A percentile compares a stretch with the other conserved stretches of the same genome.
Conservation (phyloP, 2,329 filamentous ascomycete species). For the Thyridium curvatum region DNA sequence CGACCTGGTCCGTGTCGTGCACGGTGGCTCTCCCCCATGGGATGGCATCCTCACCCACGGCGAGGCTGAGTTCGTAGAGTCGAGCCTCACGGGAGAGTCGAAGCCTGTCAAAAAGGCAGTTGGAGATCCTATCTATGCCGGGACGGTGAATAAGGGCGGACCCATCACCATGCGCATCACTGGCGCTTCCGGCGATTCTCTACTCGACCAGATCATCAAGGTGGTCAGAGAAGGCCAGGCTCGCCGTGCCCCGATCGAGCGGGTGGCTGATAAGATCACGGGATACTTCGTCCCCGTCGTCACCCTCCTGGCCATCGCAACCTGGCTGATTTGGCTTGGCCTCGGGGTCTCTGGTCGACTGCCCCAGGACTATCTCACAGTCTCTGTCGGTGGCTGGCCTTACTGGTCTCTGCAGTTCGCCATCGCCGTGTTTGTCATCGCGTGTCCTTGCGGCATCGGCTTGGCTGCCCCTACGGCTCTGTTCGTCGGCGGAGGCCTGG, state of each 20-base stretch:
- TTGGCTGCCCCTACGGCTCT: slow-evolving; percentile 73
- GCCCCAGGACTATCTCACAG: slow-evolving; percentile 30
- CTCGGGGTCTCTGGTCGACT: slow-evolving; percentile 32
- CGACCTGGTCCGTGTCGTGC: slow-evolving; percentile 44
- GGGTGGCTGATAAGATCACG: slow-evolving; percentile 38
- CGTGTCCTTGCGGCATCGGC: slow-evolving; percentile 72
- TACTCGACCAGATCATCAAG: slow-evolving; percentile 42
- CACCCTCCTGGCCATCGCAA: slow-evolving; percentile 31
- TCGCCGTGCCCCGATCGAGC: slow-evolving; percentile 37
- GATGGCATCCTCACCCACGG: slow-evolving; percentile 44
- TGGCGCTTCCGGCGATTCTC: slow-evolving; percentile 32
- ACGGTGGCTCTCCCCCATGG: slow-evolving; percentile 53
- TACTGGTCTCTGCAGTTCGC: slow-evolving; percentile 55
- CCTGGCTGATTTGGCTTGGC: slow-evolving; percentile 36
- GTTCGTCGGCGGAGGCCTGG: slow-evolving; percentile 75
- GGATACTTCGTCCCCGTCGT: slow-evolving; percentile 41
- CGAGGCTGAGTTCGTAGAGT: slow-evolving; percentile 51
- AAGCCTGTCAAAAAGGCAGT: slow-evolving; percentile 36
- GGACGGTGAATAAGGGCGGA: slow-evolving; percentile 36
- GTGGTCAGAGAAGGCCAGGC: slow-evolving; percentile 41
- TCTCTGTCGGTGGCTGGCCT: slow-evolving; percentile 32
- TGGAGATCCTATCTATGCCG: slow-evolving; percentile 43
- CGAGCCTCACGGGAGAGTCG: slow-evolving; percentile 52
- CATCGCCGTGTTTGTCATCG: slow-evolving; percentile 75
- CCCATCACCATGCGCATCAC: slow-evolving; percentile 32